Conservation (phyloP, 1,284 basidiomycete species). For the Sporisorium iseilematis-ciliati region DNA sequence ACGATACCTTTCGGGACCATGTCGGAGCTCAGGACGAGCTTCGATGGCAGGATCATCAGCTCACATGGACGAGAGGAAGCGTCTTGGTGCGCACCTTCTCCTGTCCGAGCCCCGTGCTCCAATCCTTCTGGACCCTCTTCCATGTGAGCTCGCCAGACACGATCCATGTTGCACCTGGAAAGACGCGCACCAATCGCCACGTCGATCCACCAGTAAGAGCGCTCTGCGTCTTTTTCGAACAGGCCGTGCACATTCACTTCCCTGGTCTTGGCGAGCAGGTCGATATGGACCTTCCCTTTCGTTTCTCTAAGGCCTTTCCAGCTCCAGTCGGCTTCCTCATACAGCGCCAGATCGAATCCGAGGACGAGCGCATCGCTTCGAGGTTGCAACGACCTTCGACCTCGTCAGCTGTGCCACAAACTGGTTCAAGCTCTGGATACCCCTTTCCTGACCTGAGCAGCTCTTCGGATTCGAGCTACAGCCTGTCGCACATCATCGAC, state of each 20-base stretch:
- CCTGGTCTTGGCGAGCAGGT: slow-evolving; percentile 54
- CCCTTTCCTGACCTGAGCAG: slow-evolving; percentile 35
- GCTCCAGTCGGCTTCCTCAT: slow-evolving; percentile 55
- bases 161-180: slow-evolving; percentile 39
- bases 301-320: slow-evolving; percentile 48
- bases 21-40: slow-evolving; percentile 37
- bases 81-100: slow-evolving; percentile 50
- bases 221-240: slow-evolving; percentile 61
- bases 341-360: slow-evolving; percentile 50
- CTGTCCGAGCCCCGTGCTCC: slow-evolving; percentile 41
- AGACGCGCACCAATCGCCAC: slow-evolving; percentile 3
- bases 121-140: slow-evolving; percentile 61
- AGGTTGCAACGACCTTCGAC: slow-evolving; percentile 12
- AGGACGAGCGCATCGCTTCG: slow-evolving; percentile 44
- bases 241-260: slow-evolving; percentile 55
- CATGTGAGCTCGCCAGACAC: slow-evolving; percentile 30
- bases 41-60: slow-evolving; percentile 39
- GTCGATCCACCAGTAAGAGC: slow-evolving; percentile 22
- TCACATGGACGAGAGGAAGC: slow-evolving; percentile 55
- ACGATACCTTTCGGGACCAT: background rate
- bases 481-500: slow-evolving; percentile 22
- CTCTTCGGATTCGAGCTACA: slow-evolving; percentile 31
- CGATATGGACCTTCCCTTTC: slow-evolving; percentile 53
- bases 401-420: background rate
- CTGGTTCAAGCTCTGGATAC: slow-evolving; percentile 13